Evolutionary conservation across 2,329 filamentous ascomycete genomes (phyloP).

Genomic region (Hymenoscyphus albidus): DNA sequence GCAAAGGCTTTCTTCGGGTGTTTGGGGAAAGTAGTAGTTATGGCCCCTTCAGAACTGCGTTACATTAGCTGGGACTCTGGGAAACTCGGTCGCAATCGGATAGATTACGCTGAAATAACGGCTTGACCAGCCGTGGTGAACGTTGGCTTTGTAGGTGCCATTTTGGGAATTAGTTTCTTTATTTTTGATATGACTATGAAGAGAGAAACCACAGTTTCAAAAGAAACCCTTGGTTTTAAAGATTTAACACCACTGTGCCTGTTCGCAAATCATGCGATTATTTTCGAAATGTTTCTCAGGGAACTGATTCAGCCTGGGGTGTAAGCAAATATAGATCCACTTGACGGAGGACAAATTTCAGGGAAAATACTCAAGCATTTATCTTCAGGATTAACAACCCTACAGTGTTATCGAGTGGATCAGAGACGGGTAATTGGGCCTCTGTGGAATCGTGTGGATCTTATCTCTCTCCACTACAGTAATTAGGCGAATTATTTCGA

Average conservation of each 20-base stretch:
- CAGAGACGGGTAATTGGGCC: no score
- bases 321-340: background rate
- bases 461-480: no score
- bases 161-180: background rate
- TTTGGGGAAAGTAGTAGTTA: slow-evolving; percentile 1
- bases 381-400: no score
- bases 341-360: background rate
- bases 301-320: background rate
- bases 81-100: background rate
- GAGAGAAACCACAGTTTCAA: background rate
- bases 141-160: background rate
- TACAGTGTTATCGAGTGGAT: no score
- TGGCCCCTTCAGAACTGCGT: slow-evolving; percentile 2
- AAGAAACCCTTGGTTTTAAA: background rate
- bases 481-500: no score
- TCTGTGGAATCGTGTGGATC: no score
- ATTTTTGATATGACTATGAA: background rate
- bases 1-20: background rate
- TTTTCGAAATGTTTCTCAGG: background rate
- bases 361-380: no score
- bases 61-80: background rate
- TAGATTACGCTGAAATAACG: background rate
- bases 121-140: background rate
- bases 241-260: background rate
- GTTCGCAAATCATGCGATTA: background rate